phyloP scores from a whole-genome alignment of 1,284 basidiomycete species.

The Leccinum pachyderme region DNA sequence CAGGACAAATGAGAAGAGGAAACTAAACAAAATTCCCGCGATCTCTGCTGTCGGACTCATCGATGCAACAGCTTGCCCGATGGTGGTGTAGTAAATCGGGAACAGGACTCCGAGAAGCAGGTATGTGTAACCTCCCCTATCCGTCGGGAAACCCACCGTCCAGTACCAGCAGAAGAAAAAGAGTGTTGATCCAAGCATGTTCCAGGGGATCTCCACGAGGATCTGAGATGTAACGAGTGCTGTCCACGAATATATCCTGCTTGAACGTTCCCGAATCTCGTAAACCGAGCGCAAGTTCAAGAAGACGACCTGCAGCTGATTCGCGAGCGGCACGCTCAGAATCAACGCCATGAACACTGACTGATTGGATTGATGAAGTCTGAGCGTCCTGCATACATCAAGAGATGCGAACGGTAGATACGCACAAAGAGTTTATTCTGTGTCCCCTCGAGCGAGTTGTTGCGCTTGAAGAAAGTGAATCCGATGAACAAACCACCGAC shows the following conservation, averaged over 20 bases:
- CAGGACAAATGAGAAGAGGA: conserved; percentile 68
- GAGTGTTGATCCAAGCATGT: conserved; percentile 54
- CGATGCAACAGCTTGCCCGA: conserved; percentile 63
- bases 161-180: conserved; percentile 73
- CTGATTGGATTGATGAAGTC: conserved; percentile 10
- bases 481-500: conserved; percentile 62
- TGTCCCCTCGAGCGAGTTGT: conserved; percentile 65
- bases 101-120: conserved; percentile 48
- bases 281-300: conserved; percentile 50
- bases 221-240: conserved; percentile 66
- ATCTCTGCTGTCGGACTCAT: conserved; percentile 67
- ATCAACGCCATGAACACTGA: conserved; percentile 29
- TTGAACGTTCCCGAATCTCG: conserved; percentile 71
- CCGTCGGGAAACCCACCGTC: conserved; percentile 56
- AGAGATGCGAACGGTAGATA: not conserved
- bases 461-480: conserved; percentile 70
- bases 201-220: conserved; percentile 65
- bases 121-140: conserved; percentile 55
- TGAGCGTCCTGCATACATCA: not conserved
- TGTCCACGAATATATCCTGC: conserved; percentile 83
- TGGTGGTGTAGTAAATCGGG: conserved; percentile 53
- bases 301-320: conserved; percentile 33
- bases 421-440: conserved; percentile 77
- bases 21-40: conserved; percentile 62
- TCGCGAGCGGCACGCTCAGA: conserved; percentile 27